Evolutionary conservation across 2,329 filamentous ascomycete species (phyloP), one percentile per base, ranked within the genome.

Genomic region (Dactylellina sp.): DNA sequence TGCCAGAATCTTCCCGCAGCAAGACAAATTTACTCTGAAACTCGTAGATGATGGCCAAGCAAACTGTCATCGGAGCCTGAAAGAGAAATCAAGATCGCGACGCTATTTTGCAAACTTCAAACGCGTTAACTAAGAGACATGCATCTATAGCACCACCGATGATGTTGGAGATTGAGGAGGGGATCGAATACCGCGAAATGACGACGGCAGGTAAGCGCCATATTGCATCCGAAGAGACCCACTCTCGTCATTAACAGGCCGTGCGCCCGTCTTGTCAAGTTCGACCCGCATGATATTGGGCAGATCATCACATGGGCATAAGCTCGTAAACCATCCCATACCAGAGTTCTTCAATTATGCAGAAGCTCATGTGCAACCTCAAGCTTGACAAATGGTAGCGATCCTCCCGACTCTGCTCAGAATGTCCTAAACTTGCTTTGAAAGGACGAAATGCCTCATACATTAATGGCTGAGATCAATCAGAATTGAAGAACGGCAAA

Each of bases 121-220:
- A 55, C 22, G 32, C 50, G 20, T 12, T 5, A 9, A 28, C 6
- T n/a, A 50, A 50, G 20, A 40, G 35, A 40, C 18, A 11, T 11
- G 20, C 20, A 40, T 12, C 1, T 25, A 55, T 53, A 20, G 32
- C 4, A 32, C n/a, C 7, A 40, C 12, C 32, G 32, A 7, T 25
- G 7, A 53, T 53, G 16, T 37, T 35, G 49, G 25, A 39, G n/a
- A n/a, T n/a, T 32, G 35, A 37, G 47, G 32, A 39, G 22, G 22
- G 25, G 28, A 40, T 7, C n/a, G n/a, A n/a, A 44, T 14, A 46
- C 28, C 4, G 28, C 52, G 61, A 72, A 74, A 66, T 74, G 61
- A 74, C 70, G 70, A 74, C 70, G 70, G 70, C 70, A 66, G 49
- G 70, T 74, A 74, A 74, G 70, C 70, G 70, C 70, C 70, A 74